Conservation (phyloP, 192 early-diverging fungal species). For the Coemansia sp. region DNA sequence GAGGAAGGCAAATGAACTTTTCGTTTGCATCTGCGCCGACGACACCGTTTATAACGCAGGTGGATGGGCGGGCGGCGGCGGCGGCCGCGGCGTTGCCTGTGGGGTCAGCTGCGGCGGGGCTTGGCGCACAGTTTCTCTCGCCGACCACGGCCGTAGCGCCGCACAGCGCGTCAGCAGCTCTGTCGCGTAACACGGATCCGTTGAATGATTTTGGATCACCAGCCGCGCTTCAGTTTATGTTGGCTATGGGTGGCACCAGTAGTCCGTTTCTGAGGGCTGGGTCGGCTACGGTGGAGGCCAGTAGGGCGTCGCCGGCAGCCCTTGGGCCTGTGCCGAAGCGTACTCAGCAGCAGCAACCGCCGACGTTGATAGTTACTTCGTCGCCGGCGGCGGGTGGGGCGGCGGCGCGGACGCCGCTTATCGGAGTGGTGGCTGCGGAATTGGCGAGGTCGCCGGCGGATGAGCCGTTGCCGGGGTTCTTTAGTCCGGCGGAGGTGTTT, state of each 20-base stretch:
- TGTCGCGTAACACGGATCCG: constrained; percentile 35
- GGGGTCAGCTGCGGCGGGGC: no score
- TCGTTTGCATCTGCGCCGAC: constrained; percentile 49
- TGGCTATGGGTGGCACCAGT: constrained; percentile 25
- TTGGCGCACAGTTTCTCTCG: constrained; percentile 14
- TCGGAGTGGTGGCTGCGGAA: no score
- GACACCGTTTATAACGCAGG: constrained; percentile 47
- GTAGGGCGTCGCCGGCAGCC: constrained; percentile 15
- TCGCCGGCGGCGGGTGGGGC: constrained; percentile 7
- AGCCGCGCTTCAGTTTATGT: constrained; percentile 33
- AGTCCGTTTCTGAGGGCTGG: constrained; percentile 17
- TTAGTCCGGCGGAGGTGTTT: constrained; percentile 38
- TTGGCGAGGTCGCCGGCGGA: constrained; percentile 11
- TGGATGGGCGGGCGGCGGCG: constrained; percentile 17
- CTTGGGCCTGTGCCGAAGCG: constrained; percentile 12
- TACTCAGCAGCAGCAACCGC: constrained; percentile 10
- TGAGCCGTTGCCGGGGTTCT: constrained; percentile 21
- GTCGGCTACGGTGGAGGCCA: neutral
- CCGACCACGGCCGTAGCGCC: constrained; percentile 4
- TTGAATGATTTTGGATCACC: constrained; percentile 44
- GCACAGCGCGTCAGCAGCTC: constrained; percentile 1
- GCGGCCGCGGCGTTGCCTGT: no score
- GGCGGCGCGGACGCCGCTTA: neutral
- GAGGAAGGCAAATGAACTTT: constrained; percentile 37
- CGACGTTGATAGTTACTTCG: constrained; percentile 15